Percentiles rank a stretch among this genome's conserved stretches.
Evolutionary conservation across 192 early-diverging fungal species (phyloP).

Genomic region (Umbelopsis vinacea): DNA sequence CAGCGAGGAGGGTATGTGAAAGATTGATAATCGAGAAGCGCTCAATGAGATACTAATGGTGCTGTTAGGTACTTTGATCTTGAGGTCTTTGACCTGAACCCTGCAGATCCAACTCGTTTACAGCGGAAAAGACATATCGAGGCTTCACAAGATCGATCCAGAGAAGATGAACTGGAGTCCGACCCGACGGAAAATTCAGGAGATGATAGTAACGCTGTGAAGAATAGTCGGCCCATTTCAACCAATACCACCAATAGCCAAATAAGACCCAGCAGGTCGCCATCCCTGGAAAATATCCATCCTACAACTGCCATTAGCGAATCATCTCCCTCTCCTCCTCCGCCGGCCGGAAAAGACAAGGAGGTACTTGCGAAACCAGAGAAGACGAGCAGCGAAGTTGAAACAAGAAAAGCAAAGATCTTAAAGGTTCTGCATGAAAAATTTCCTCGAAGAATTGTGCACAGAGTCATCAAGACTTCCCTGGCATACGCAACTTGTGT

Average conservation of each 20-base stretch:
- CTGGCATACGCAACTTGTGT: slow-evolving; percentile 42
- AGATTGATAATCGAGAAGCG: neutral
- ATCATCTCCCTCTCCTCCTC: too few species aligned
- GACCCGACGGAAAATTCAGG: neutral
- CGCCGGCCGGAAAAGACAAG: neutral
- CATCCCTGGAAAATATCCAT: neutral
- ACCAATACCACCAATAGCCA: too few species aligned
- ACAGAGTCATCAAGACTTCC: slow-evolving; percentile 48
- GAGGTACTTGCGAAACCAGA: neutral
- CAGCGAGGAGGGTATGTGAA: neutral
- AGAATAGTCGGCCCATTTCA: too few species aligned
- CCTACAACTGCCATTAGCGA: too few species aligned
- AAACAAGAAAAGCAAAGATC: slow-evolving; percentile 22
- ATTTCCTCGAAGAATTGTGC: slow-evolving; percentile 44
- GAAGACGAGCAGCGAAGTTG: neutral
- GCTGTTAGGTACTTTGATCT: slow-evolving; percentile 1
- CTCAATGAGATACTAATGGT: too few species aligned
- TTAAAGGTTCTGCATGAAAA: slow-evolving; percentile 42
- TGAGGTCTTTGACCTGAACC: slow-evolving; percentile 6
- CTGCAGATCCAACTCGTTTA: neutral
- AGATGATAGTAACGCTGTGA: too few species aligned
- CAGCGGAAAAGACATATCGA: neutral
- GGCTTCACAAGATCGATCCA: neutral
- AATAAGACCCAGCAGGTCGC: neutral
- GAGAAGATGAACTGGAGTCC: neutral